Base-by-base conservation (phyloP, 2,329 filamentous ascomycete genomes). In the Septoria linicola region DNA sequence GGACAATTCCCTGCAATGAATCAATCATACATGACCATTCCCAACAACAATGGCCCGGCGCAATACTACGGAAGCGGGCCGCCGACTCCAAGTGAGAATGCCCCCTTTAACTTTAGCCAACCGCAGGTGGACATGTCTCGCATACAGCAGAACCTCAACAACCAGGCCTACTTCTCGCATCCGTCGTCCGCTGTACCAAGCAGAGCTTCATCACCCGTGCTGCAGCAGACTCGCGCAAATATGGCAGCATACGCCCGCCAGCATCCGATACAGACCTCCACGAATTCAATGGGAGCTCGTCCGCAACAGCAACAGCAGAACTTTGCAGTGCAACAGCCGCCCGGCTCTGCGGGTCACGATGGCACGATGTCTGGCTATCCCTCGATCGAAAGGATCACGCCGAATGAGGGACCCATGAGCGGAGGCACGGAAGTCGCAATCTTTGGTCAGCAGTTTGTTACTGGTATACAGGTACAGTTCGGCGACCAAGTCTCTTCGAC, bases 371-470 rank as follows among this genome's bases (percentile, higher is more conserved):
- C 39, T 8, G 41, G 48, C 23, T 51, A 37, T 21, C 59, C 55
- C 10, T 39, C 41, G 8, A 54, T 59, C 31, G 45, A 45, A 8
- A 41, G 53, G 11, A 79, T 96, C 55, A 88, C 93, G 30, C 90
- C 91, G 0, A 80, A 80, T 23, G 88, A 95, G 68, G 90, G 90
- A 0, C 88, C 90, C 5, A 88, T 84, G 52, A 82, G 82, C 30
- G 90, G 90, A 53, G 90, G 90, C 35, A 90, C 89, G 45, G 90
- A 96, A 68, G 89, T 96, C 2, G 92, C 88, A 0, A 81, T 93
- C 49, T 76, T 95, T 7, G 90, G 91, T 14, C 87, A 84, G 58
- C 83, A 85, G 11, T 95, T 96, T 67, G 85, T 83, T 58, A 85
- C 87, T 70, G 83, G 83, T 1, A 78, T 95, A 55, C 87, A 91